These are phyloP conservation scores for Heterococcus sp. DNA, from an alignment of 108 stramenopile species.

Conservation along the genomic window DNA sequence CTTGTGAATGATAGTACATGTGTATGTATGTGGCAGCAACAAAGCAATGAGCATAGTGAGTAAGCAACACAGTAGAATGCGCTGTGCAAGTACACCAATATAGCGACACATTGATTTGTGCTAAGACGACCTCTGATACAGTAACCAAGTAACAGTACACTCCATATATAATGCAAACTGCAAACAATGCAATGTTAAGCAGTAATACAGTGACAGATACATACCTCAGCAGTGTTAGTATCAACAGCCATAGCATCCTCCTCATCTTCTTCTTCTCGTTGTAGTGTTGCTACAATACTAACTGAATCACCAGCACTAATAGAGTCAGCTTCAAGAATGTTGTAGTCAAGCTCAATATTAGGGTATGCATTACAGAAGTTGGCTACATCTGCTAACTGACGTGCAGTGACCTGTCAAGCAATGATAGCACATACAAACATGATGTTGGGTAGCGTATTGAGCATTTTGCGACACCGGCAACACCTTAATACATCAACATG, in stretches of 20 bases:
- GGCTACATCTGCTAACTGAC: conserved; percentile 89
- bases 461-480: no score
- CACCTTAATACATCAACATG: no score
- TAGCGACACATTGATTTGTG: background rate
- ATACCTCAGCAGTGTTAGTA: background rate
- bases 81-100: no score
- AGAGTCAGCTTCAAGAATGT: conserved; percentile 74
- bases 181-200: no score
- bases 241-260: conserved; percentile 32
- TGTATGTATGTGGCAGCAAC: no score
- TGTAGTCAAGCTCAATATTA: conserved; percentile 81
- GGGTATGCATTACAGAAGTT: conserved; percentile 97
- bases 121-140: background rate
- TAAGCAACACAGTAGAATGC: no score
- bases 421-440: no score
- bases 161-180: no score
- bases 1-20: no score
- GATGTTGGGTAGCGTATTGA: no score
- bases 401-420: conserved; percentile 9
- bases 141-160: no score
- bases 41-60: no score
- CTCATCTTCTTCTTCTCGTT: conserved; percentile 83
- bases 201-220: background rate
- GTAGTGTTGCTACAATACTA: conserved; percentile 73
- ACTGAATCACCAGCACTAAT: conserved; percentile 81